phyloP scores from a whole-genome alignment of 2,329 filamentous ascomycete species.

The Aspergillus carbonarius region DNA sequence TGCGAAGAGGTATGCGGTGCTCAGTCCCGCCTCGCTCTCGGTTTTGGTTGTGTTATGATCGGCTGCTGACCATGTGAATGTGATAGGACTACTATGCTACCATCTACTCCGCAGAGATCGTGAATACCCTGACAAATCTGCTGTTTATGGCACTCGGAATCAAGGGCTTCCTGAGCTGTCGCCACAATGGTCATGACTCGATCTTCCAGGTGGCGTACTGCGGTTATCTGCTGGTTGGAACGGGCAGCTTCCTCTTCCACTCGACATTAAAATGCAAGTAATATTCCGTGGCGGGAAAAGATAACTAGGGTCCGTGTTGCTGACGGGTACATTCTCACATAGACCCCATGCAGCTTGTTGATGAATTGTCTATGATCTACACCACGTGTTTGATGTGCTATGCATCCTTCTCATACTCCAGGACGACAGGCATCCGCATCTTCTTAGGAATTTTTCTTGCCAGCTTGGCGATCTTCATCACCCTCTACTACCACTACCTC shows the following conservation, averaged over 20 bases:
- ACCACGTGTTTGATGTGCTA: constrained; percentile 69
- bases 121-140: constrained; percentile 79
- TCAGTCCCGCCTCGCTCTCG: neutral
- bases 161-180: constrained; percentile 72
- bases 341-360: constrained; percentile 71
- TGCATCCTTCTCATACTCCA: constrained; percentile 72
- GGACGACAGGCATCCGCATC: constrained; percentile 51
- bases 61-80: constrained; percentile 9
- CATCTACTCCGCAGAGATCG: constrained; percentile 71
- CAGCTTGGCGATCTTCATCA: constrained; percentile 65
- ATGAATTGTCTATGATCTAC: constrained; percentile 71
- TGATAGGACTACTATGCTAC: constrained; percentile 72
- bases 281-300: no score
- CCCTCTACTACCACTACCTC: constrained; percentile 75
- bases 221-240: constrained; percentile 62
- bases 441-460: constrained; percentile 59
- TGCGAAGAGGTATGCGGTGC: constrained; percentile 67
- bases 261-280: constrained; percentile 61
- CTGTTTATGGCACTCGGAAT: constrained; percentile 76
- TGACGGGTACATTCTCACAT: constrained; percentile 20
- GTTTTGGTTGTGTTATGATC: neutral
- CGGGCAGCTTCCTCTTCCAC: constrained; percentile 64
- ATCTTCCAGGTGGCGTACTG: constrained; percentile 71
- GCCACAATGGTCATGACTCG: constrained; percentile 68
- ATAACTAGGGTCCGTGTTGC: neutral